These are phyloP conservation scores for Plasmodium chabaudi DNA, from an alignment of 169 alveolate species.

Conservation along the genomic window DNA sequence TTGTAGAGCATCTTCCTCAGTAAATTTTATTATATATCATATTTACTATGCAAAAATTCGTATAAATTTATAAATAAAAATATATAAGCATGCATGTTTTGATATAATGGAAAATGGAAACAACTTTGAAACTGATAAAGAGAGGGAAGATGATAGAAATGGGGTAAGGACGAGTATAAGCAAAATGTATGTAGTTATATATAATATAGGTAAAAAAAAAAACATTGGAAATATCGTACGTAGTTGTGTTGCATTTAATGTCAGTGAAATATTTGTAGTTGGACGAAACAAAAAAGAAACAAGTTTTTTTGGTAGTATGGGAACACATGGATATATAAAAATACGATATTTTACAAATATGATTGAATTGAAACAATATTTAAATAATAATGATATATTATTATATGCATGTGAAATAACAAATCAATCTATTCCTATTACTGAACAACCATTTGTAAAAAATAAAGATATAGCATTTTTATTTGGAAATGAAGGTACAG, in stretches of 20 bases:
- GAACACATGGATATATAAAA: conserved; percentile 76
- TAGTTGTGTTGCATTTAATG: conserved; percentile 81
- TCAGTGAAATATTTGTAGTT: conserved; percentile 78
- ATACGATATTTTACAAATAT: conserved; percentile 67
- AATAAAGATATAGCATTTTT: conserved; percentile 91
- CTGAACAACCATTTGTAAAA: conserved; percentile 74
- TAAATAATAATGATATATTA: conserved; percentile 79
- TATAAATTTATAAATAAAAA: neutral
- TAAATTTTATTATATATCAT: too few relatives aligned
- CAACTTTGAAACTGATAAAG: neutral
- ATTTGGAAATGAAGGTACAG: conserved; percentile 94
- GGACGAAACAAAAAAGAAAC: conserved; percentile 77
- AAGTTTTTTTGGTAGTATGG: conserved; percentile 80
- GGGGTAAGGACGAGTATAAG: neutral
- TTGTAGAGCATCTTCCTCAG: too few relatives aligned
- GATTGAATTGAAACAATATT: conserved; percentile 71
- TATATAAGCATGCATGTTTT: too few relatives aligned
- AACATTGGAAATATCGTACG: conserved; percentile 80
- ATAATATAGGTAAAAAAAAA: conserved; percentile 79
- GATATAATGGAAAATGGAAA: neutral
- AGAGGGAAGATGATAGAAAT: neutral
- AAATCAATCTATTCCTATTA: conserved; percentile 83
- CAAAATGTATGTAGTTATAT: conserved; percentile 76
- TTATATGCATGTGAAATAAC: conserved; percentile 92
- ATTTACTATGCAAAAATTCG: too few relatives aligned